Evolutionary conservation across 306 rosid genomes (phyloP), one percentile per base, ranked within the genome.

Genomic region (Trifolium subterraneum): DNA sequence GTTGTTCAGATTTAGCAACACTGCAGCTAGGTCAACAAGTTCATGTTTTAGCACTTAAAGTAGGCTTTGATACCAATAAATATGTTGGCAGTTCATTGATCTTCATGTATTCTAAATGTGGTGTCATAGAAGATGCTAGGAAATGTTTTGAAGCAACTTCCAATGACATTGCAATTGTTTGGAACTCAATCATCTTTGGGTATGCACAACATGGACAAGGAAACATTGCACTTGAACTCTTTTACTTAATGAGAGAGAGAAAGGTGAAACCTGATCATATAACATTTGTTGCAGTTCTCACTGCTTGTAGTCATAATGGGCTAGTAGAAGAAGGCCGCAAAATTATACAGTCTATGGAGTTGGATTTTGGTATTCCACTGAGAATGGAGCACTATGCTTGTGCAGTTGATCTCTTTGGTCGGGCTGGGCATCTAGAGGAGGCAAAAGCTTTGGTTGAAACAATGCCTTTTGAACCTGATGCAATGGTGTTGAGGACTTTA

Each of bases 31-130:
- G 98, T 33, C 88, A 84, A 65, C 92, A 91, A 70, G 68, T 83
- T 84, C 98, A 93, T 79, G 86, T 67, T 25, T 78, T 89, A 80
- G 78, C 89, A 16, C 76, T 78, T 50, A 86, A 83, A 79, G 81
- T 72, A 4, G 93, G 97, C 48, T 76, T 89, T 6, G 82, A 82
- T 29, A 69, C 85, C 77, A 88, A 91, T 67, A 86, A 83, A 15
- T 89, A 82, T 59, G 96, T 93, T 14, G 83, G 85, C 15, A 91
- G 97, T 33, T 85, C 98, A n/a, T 83, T 93, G 79, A 89, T 91
- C 64, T 85, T 86, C 89, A 85, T 93, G 97, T 91, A 93, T 79
- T 86, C 98, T 55, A 91, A 89, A 81, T 93, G 97, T 64, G 97
- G 98, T 68, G 81, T 93, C 73, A 82, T 93, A 61, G 93, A 85